phyloP scores from a whole-genome alignment of 2,329 filamentous ascomycete species.

The Nectriaceae sp. region DNA sequence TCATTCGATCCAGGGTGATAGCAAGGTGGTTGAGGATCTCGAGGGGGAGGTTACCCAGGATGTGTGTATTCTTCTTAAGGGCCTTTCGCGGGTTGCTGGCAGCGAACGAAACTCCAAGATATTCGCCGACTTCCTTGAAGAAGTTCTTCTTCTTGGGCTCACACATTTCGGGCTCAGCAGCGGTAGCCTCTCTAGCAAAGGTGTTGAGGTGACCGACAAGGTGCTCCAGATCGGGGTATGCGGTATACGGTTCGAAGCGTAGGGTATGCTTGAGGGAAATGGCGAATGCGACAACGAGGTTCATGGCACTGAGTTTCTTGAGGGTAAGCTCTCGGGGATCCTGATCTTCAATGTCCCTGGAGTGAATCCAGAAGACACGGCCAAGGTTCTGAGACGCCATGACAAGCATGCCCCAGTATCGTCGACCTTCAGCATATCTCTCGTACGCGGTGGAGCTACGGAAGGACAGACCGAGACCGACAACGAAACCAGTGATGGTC shows the following conservation, averaged over 20 bases:
- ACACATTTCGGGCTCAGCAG: slow-evolving; percentile 37
- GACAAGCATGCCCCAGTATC: slow-evolving; percentile 62
- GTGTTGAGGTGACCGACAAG: slow-evolving; percentile 74
- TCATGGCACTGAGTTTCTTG: slow-evolving; percentile 72
- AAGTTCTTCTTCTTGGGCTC: slow-evolving; percentile 47
- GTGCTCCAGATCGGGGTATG: slow-evolving; percentile 72
- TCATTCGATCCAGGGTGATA: slow-evolving; percentile 63
- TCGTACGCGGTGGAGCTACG: slow-evolving; percentile 78
- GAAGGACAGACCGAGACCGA: slow-evolving; percentile 77
- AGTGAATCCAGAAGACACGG: slow-evolving; percentile 82
- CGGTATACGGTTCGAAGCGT: slow-evolving; percentile 79
- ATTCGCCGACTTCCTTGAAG: slow-evolving; percentile 69
- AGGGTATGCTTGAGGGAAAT: slow-evolving; percentile 79
- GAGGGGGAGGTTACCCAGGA: slow-evolving; percentile 80
- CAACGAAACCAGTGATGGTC: slow-evolving; percentile 79
- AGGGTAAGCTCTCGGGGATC: slow-evolving; percentile 67
- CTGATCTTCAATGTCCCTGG: slow-evolving; percentile 51
- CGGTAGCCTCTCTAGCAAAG: slow-evolving; percentile 62
- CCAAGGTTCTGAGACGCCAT: slow-evolving; percentile 68
- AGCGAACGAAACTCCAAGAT: slow-evolving; percentile 75
- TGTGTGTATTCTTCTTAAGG: slow-evolving; percentile 71
- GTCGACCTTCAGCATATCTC: slow-evolving; percentile 65
- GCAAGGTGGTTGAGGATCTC: slow-evolving; percentile 77
- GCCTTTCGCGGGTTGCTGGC: slow-evolving; percentile 76
- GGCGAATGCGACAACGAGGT: slow-evolving; percentile 77